Evolutionary conservation across 768 basidiomycete genomes (phyloP), one percentile per base, ranked within the genome.

Genomic region (Termitomyces bulborhizus): DNA sequence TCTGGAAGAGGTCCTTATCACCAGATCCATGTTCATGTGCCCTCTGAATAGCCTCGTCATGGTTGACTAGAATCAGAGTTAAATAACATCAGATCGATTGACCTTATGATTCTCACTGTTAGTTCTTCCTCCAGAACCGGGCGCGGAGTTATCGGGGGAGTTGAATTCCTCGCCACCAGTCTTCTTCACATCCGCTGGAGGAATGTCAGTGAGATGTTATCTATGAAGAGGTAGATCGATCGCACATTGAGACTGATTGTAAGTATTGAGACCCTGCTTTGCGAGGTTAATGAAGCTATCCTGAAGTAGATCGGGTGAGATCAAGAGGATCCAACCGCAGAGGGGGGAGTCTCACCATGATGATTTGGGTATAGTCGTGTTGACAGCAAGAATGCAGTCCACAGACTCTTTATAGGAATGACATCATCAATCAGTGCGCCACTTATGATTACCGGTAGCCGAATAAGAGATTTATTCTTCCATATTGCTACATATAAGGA

Each of bases 241-340:
- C 70, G 66, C 59, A 78, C 77, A 68, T 15, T 82, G 78, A 16
- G 76, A 79, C 29, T 73, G 63, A 61, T 73, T 69, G 71, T 83
- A 83, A 65, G 81, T 73, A 39, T 80, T 68, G 61, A 78, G 68
- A 58, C 83, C 82, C 68, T 90, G 68, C 69, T 90, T 85, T 9
- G 88, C 90, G 61, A 91, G 67, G 55, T 81, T 82, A 37, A 88
- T 76, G 62, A 91, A 78, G 56, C 67, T 76, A 57, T 89, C 87
- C 89, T 87, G 54, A 45, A n/a, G 13, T 29, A 15, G 2, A 50
- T 49, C 32, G 13, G 21, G 8, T 47, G 42, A 40, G 54, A 45
- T 51, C 47, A 6, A n/a, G 15, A 11, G 36, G 26, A 37, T 37
- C 27, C 11, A 40, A 11, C 36, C 16, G 6, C 12, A 24, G 16